These are phyloP conservation scores for Cystobasidium pallidum DNA, from an alignment of 1,284 basidiomycete genomes.

Conservation along the genomic window DNA sequence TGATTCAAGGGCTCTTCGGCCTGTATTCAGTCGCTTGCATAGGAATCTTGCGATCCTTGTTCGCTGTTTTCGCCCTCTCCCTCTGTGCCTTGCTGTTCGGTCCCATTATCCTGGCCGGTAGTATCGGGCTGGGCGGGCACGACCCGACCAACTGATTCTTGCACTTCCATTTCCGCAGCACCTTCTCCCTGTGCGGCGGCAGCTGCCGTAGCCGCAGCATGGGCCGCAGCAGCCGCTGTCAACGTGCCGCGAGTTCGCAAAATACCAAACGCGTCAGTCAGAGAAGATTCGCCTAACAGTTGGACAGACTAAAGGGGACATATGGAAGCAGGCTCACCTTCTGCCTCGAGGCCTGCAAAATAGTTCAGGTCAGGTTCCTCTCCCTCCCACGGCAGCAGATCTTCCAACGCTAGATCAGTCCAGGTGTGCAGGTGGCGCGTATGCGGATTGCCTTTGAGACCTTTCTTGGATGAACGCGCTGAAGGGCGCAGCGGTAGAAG, in stretches of 20 bases:
- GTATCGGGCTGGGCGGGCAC: constrained; percentile 29
- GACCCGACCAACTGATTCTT: constrained; percentile 49
- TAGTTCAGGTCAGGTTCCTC: constrained; percentile 44
- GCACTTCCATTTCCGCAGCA: constrained; percentile 32
- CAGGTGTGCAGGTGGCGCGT: constrained; percentile 43
- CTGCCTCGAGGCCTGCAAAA: constrained; percentile 42
- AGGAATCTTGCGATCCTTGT: constrained; percentile 48
- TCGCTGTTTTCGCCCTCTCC: constrained; percentile 55
- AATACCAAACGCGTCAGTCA: too few species aligned
- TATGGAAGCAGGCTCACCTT: constrained; percentile 9
- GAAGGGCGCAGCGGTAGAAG: constrained; percentile 39
- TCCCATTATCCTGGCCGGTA: constrained; percentile 44
- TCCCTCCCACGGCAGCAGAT: constrained; percentile 41
- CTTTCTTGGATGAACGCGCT: constrained; percentile 35
- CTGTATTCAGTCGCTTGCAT: constrained; percentile 43
- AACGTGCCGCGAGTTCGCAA: too few species aligned
- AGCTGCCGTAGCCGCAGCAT: constrained; percentile 54
- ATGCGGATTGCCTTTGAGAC: constrained; percentile 41
- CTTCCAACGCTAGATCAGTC: constrained; percentile 40
- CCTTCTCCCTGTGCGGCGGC: constrained; percentile 43
- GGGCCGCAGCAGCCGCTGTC: constrained; percentile 50
- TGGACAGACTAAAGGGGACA: too few species aligned
- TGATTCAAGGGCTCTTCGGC: too few species aligned
- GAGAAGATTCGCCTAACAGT: too few species aligned
- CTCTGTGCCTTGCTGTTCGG: constrained; percentile 52